Base-by-base conservation (phyloP, 345 rosid species). In the Dipteronia sinensis region DNA sequence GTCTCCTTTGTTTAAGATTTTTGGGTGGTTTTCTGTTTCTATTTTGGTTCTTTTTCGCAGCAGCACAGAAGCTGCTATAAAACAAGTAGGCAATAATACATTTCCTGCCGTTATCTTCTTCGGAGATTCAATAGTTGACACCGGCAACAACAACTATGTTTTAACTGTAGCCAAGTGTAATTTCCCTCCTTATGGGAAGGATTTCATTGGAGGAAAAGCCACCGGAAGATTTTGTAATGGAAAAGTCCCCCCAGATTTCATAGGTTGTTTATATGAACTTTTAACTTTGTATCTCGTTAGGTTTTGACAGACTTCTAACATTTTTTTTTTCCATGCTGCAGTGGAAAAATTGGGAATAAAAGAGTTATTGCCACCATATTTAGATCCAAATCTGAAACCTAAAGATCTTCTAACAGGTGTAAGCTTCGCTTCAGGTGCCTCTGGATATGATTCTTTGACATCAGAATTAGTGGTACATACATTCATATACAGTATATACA, bases 351-450 rank as follows among this genome's bases (percentile, higher is more conserved):
- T 92, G 9, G 98, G 95, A 84, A 76, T 94, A 42, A 91, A 90
- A 73, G 84, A 70, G 25, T 17, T 22, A 0, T 69, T 94, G 44
- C 97, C 96, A 12, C 87, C 97, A 71, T 92, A 94, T 78, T 76
- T 90, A 13, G 90, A 89, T 46, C 89, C 90, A 27, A 80, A 76
- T 3, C 27, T 94, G 61, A 69, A 27, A 65, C 75, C 87, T 2
- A 38, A 83, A 65, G 93, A 94, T 83, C 83, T 94, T 42, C 65
- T 87, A 75, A 90, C 97, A 0, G 97, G 98, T 19, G 97, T 90
- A 2, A 76, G 83, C 78, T 94, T 92, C 75, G 98, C 95, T 62
- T 88, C 97, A 0, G 95, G 94, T 19, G 95, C 88, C 59, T 61
- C 83, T 7, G 97, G 97, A 31, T 92, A 77, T 56, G 95, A 89